These are phyloP conservation scores for Yamadazyma sp. DNA, from an alignment of 1,139 yeast species.

Conservation along the genomic window DNA sequence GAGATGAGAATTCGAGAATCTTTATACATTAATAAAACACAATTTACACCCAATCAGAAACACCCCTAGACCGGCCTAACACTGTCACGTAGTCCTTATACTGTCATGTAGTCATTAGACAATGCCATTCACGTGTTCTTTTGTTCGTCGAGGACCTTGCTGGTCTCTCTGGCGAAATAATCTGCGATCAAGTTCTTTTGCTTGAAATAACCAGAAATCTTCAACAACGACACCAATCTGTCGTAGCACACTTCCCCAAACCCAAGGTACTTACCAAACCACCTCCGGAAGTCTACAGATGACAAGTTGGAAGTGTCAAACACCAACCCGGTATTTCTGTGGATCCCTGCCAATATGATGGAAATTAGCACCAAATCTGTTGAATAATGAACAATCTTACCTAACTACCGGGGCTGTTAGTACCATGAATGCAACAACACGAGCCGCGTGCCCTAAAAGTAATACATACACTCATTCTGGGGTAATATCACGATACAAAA, in stretches of 20 bases:
- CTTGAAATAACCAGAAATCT: conserved; percentile 44
- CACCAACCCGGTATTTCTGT: conserved; percentile 60
- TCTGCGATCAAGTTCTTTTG: conserved; percentile 42
- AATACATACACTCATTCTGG: conserved; percentile 1
- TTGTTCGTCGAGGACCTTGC: conserved; percentile 28
- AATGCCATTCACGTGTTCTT: neutral
- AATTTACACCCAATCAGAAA: too few species aligned
- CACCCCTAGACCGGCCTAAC: too few species aligned
- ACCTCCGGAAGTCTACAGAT: conserved; percentile 52
- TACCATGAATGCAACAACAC: neutral
- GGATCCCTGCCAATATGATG: conserved; percentile 63
- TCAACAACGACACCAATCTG: conserved; percentile 37
- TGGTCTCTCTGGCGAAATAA: conserved; percentile 33
- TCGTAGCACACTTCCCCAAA: conserved; percentile 58
- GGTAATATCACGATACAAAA: too few species aligned
- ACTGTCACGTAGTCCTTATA: too few species aligned
- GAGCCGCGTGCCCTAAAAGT: too few species aligned
- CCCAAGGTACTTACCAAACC: conserved; percentile 52
- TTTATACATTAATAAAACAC: neutral
- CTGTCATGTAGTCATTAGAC: too few species aligned
- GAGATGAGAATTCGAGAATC: conserved; percentile 4
- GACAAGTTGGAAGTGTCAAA: conserved; percentile 47
- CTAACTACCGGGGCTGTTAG: conserved; percentile 36
- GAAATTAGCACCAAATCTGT: conserved; percentile 61
- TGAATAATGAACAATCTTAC: conserved; percentile 55